phyloP scores from a whole-genome alignment of 1,139 yeast genomes.

The Saccharomyces hybrid region DNA sequence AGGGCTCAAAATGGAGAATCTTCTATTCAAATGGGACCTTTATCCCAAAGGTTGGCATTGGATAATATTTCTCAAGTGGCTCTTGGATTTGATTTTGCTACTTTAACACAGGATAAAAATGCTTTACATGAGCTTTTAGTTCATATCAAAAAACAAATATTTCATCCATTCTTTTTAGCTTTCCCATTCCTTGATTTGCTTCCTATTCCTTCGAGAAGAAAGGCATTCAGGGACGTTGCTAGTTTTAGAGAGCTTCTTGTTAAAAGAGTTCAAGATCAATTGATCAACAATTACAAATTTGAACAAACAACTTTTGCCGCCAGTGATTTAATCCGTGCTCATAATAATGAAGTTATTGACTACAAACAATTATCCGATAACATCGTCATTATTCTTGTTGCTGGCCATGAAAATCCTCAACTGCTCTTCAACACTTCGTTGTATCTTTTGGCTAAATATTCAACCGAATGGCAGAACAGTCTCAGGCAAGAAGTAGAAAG shows the following conservation, averaged over 20 bases:
- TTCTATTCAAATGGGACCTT: slow-evolving; percentile 34
- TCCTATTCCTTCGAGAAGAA: slow-evolving; percentile 44
- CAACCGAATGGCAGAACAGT: slow-evolving; percentile 33
- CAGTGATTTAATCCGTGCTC: slow-evolving; percentile 36
- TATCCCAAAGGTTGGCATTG: slow-evolving; percentile 42
- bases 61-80: slow-evolving; percentile 47
- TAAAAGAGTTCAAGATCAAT: slow-evolving; percentile 25
- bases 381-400: slow-evolving; percentile 48
- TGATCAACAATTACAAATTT: slow-evolving; percentile 29
- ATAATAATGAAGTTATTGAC: slow-evolving; percentile 34
- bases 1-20: slow-evolving; percentile 7
- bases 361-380: slow-evolving; percentile 48
- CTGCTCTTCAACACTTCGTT: slow-evolving; percentile 43
- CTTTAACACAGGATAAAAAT: slow-evolving; percentile 30
- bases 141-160: slow-evolving; percentile 46
- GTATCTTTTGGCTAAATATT: slow-evolving; percentile 41
- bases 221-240: slow-evolving; percentile 40
- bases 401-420: slow-evolving; percentile 63
- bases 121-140: slow-evolving; percentile 38
- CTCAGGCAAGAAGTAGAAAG: slow-evolving; percentile 32
- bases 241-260: slow-evolving; percentile 38
- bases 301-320: slow-evolving; percentile 31
- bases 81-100: slow-evolving; percentile 43
- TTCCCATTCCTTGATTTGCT: slow-evolving; percentile 48
- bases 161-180: slow-evolving; percentile 47